A percentile compares a stretch with the other conserved stretches of the same genome.
Conservation (phyloP, 345 rosid species). For the Adansonia digitata region DNA sequence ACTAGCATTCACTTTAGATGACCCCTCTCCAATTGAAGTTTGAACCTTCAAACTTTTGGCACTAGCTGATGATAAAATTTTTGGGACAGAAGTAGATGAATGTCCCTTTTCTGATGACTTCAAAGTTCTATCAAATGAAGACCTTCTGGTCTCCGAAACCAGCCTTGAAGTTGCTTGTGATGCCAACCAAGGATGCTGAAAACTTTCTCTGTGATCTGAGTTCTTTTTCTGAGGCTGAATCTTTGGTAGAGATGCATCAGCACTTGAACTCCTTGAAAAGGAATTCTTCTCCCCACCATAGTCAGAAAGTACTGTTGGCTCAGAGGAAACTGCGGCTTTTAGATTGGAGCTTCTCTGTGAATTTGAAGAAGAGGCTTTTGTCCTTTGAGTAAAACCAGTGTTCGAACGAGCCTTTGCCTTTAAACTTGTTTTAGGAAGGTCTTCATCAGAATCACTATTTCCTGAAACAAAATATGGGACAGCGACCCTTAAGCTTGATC, state of each 20-base stretch:
- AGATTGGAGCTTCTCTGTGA: constrained; percentile 23
- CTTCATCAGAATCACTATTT: constrained; percentile 37
- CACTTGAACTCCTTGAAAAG: not conserved
- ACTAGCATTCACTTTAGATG: constrained; percentile 38
- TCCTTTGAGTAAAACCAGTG: constrained; percentile 53
- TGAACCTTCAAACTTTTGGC: constrained; percentile 20
- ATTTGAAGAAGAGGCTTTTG: constrained; percentile 31
- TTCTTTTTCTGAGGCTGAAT: constrained; percentile 14
- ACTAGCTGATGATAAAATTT: constrained; percentile 26
- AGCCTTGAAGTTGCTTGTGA: constrained; percentile 25
- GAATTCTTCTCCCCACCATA: constrained; percentile 13
- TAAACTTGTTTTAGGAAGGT: constrained; percentile 27
- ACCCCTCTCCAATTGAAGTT: constrained; percentile 12
- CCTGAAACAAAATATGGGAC: constrained; percentile 33
- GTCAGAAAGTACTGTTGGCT: constrained; percentile 13
- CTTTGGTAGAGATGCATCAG: not conserved
- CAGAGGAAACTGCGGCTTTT: constrained; percentile 21
- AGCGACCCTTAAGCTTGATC: constrained; percentile 26
- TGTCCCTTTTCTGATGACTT: constrained; percentile 19
- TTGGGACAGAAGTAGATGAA: constrained; percentile 26
- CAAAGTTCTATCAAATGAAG: not conserved
- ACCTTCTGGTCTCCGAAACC: constrained; percentile 6
- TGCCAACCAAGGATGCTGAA: not conserved
- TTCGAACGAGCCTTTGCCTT: constrained; percentile 20
- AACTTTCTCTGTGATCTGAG: constrained; percentile 13